Evolutionary conservation across 2,329 filamentous ascomycete species (phyloP).

Genomic region (Penicillium sp.): DNA sequence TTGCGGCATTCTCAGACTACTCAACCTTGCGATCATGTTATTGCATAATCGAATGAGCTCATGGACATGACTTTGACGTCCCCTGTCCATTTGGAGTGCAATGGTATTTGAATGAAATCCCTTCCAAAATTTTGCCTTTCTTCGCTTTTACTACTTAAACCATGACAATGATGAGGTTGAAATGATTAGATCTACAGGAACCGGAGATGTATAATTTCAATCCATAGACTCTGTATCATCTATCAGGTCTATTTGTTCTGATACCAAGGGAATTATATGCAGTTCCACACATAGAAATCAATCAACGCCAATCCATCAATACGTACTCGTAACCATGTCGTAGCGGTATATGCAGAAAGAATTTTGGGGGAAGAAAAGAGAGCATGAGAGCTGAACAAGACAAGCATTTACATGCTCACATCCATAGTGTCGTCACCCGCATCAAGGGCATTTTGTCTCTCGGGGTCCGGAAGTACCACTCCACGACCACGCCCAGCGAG

Average conservation of each 20-base stretch:
- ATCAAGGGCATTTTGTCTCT: slow-evolving; percentile 55
- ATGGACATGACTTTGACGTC: too few relatives aligned
- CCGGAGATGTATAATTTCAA: too few relatives aligned
- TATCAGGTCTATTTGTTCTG: slow-evolving; percentile 12
- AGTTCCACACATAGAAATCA: slow-evolving; percentile 14
- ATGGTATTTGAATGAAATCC: too few relatives aligned
- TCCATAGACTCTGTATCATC: slow-evolving; percentile 1
- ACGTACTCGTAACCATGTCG: slow-evolving; percentile 24
- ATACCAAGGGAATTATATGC: slow-evolving; percentile 24
- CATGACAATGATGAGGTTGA: not conserved
- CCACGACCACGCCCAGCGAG: slow-evolving; percentile 82
- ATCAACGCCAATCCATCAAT: slow-evolving; percentile 24
- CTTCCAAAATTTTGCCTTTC: too few relatives aligned
- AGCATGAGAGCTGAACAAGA: slow-evolving; percentile 2
- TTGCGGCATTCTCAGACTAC: too few relatives aligned
- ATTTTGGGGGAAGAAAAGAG: slow-evolving; percentile 7
- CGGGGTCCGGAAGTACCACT: slow-evolving; percentile 48
- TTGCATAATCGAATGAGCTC: too few relatives aligned
- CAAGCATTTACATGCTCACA: slow-evolving; percentile 46
- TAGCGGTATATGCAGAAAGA: slow-evolving; percentile 20
- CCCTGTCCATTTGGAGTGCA: too few relatives aligned
- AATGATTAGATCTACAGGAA: not conserved
- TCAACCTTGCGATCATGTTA: too few relatives aligned
- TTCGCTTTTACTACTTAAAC: not conserved
- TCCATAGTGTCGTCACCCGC: slow-evolving; percentile 90